phyloP scores from a whole-genome alignment of 768 basidiomycete species.

The Lactarius pseudohatsudake region DNA sequence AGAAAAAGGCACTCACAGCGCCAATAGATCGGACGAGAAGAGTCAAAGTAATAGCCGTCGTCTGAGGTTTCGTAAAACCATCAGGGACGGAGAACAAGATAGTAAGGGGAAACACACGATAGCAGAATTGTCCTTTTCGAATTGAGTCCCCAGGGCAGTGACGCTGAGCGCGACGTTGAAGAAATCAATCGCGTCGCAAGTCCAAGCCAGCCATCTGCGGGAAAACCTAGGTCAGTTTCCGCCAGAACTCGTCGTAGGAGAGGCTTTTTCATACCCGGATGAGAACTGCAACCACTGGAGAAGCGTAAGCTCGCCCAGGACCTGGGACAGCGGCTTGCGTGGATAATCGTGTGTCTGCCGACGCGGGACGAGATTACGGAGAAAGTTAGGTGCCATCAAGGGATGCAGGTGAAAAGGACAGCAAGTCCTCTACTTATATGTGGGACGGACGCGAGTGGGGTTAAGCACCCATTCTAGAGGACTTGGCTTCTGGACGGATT shows the following conservation, averaged over 20 bases:
- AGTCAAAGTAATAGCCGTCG: slow-evolving; percentile 86
- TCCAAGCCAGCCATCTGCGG: slow-evolving; percentile 79
- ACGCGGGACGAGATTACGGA: slow-evolving; percentile 22
- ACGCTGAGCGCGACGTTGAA: slow-evolving; percentile 72
- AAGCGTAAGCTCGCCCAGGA: slow-evolving; percentile 43
- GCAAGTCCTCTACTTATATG: slow-evolving; percentile 9
- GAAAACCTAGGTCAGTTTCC: background rate
- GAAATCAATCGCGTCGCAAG: slow-evolving; percentile 83
- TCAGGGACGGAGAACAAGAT: background rate
- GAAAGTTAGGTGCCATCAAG: slow-evolving; percentile 24
- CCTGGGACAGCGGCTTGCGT: slow-evolving; percentile 39
- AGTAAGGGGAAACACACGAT: slow-evolving; percentile 41
- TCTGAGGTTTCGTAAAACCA: slow-evolving; percentile 37
- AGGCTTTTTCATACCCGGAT: slow-evolving; percentile 43
- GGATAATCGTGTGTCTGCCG: slow-evolving; percentile 4
- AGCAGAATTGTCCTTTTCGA: slow-evolving; percentile 38
- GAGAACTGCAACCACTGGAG: slow-evolving; percentile 56
- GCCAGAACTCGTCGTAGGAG: background rate
- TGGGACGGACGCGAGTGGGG: background rate
- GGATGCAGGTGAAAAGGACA: background rate
- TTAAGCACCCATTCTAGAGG: background rate
- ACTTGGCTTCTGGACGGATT: background rate
- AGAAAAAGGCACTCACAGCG: slow-evolving; percentile 44
- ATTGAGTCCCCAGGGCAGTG: slow-evolving; percentile 47
- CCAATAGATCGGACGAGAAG: slow-evolving; percentile 86